Percentiles rank a stretch among this genome's conserved stretches.
phyloP scores from a whole-genome alignment of 768 basidiomycete genomes.

The Suillus luteus region DNA sequence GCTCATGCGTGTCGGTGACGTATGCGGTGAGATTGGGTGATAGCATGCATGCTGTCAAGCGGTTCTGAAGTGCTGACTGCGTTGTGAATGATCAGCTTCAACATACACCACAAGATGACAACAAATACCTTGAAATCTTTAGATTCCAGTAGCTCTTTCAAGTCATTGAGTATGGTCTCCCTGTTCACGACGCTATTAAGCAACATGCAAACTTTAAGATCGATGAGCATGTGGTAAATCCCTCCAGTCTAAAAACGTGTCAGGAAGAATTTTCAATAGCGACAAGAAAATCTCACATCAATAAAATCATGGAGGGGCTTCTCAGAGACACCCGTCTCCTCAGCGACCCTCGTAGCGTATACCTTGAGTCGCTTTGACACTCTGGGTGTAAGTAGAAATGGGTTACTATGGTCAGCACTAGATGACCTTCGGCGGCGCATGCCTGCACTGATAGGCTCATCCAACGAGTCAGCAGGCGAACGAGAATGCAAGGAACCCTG shows the following conservation, averaged over 20 bases:
- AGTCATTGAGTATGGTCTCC: not conserved
- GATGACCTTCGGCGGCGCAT: not conserved
- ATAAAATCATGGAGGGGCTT: not conserved
- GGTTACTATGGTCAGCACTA: not conserved
- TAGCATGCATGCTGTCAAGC: not conserved
- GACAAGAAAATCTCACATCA: not conserved
- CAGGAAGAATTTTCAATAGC: not conserved
- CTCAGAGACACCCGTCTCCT: not conserved
- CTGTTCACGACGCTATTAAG: not conserved
- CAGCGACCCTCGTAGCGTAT: not conserved
- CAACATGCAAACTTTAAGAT: not conserved
- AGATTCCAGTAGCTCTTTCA: not conserved
- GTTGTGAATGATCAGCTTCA: not conserved
- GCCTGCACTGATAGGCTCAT: not conserved
- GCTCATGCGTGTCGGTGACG: constrained; percentile 9
- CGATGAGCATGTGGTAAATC: not conserved
- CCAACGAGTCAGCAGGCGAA: not conserved
- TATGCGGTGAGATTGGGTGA: constrained; percentile 10
- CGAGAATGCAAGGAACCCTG: not conserved
- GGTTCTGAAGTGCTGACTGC: constrained; percentile 3
- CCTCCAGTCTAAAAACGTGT: not conserved
- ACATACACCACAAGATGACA: not conserved
- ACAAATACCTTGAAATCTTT: constrained; percentile 3
- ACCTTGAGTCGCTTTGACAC: not conserved
- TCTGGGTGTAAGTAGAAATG: not conserved